Evolutionary conservation across 2,329 filamentous ascomycete genomes (phyloP).

Genomic region (Arthrobotrys sphaeroides): DNA sequence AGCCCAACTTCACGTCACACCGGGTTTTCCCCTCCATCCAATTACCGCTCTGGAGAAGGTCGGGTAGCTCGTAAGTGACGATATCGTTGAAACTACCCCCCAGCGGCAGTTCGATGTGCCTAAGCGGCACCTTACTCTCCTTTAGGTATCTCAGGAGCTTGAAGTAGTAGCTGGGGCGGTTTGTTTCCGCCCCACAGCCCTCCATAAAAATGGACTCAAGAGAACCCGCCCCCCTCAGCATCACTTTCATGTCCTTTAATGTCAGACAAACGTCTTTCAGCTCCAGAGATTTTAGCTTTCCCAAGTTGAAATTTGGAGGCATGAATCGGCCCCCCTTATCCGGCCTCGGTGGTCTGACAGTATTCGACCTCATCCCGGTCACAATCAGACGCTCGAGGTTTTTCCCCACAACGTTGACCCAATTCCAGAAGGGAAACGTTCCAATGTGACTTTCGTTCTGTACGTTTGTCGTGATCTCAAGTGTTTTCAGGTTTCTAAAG

Average conservation of each 20-base stretch:
- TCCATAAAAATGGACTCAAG: neutral
- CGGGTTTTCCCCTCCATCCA: neutral
- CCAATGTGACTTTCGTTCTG: neutral
- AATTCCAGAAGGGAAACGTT: neutral
- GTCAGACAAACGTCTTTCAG: neutral
- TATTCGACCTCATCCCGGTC: neutral
- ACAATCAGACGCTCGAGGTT: neutral
- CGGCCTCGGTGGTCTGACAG: neutral
- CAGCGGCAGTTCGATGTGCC: neutral
- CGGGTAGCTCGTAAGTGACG: neutral
- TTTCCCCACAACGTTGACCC: neutral
- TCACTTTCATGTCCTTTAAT: neutral
- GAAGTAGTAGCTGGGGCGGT: neutral
- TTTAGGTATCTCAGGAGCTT: neutral
- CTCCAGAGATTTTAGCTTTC: neutral
- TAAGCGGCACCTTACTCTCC: neutral
- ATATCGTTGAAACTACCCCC: neutral
- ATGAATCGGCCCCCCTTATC: neutral
- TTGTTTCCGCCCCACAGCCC: neutral
- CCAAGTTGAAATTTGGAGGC: neutral
- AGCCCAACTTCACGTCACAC: neutral
- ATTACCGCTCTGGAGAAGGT: neutral
- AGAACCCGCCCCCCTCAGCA: neutral
- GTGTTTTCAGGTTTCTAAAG: neutral
- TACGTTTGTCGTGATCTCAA: neutral